Percentiles rank a stretch among this genome's conserved stretches.
Evolutionary conservation across 768 basidiomycete species (phyloP).

Genomic region (Holtermannia corniformis): DNA sequence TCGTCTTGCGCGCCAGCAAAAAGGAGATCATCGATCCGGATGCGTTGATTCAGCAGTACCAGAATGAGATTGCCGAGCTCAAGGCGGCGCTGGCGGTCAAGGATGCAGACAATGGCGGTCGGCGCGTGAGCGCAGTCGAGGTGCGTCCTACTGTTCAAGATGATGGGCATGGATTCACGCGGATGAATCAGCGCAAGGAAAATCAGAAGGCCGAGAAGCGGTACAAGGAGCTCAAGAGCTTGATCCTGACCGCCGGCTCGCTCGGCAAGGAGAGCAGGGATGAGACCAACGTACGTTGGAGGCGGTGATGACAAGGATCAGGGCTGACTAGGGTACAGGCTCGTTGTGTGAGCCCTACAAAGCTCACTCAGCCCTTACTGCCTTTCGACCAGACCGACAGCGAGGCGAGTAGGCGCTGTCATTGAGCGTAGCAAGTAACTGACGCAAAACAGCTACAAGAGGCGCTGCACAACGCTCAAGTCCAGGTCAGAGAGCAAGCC

Average conservation of each 20-base stretch:
- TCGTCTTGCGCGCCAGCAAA: constrained; percentile 79
- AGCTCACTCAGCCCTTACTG: constrained; percentile 52
- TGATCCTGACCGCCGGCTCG: constrained; percentile 55
- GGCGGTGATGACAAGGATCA: no score
- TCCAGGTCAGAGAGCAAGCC: constrained; percentile 68
- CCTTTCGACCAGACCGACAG: constrained; percentile 76
- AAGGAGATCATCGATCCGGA: constrained; percentile 90
- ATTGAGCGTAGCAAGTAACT: neutral
- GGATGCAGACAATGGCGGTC: constrained; percentile 41
- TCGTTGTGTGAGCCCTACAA: constrained; percentile 69
- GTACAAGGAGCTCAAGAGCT: constrained; percentile 34
- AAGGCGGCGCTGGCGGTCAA: constrained; percentile 49
- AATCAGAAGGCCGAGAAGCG: constrained; percentile 29
- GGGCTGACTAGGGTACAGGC: constrained; percentile 39
- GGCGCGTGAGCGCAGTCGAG: constrained; percentile 1
- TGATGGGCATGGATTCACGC: neutral
- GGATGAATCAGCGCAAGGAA: constrained; percentile 18
- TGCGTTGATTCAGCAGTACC: constrained; percentile 84
- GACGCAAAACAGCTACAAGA: constrained; percentile 58
- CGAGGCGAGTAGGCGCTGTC: constrained; percentile 51
- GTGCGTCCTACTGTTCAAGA: constrained; percentile 4
- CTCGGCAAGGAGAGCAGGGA: neutral
- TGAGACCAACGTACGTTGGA: constrained; percentile 45
- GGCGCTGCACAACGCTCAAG: constrained; percentile 68
- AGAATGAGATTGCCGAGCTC: constrained; percentile 87